phyloP scores from a whole-genome alignment of 2,329 filamentous ascomycete genomes.

The Aureobasidium sp. region DNA sequence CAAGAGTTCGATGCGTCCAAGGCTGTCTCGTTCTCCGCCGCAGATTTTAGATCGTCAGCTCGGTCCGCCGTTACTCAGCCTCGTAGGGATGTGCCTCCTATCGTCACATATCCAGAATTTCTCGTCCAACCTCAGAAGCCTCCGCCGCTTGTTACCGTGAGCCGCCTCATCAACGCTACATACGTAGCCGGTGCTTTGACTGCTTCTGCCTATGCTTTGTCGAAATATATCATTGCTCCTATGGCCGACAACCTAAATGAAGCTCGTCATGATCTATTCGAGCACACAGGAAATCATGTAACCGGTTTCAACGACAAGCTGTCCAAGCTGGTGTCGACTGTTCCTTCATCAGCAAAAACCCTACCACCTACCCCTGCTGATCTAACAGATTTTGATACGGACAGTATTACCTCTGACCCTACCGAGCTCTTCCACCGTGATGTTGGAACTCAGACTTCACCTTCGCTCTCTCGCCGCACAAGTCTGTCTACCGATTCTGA shows the following conservation, averaged over 20 bases:
- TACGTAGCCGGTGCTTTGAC: constrained; percentile 51
- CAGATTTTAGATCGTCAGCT: constrained; percentile 62
- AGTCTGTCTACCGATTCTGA: constrained; percentile 22
- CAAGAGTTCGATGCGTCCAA: constrained; percentile 15
- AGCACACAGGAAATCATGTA: constrained; percentile 46
- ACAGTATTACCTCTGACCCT: constrained; percentile 53
- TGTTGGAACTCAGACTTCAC: constrained; percentile 69
- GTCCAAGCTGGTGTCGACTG: constrained; percentile 54
- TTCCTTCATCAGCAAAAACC: constrained; percentile 40
- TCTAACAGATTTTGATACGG: constrained; percentile 40
- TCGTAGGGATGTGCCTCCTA: constrained; percentile 47
- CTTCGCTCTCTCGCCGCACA: constrained; percentile 38
- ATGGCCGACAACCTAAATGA: constrained; percentile 50
- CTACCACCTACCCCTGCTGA: constrained; percentile 24
- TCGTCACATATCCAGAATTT: constrained; percentile 62
- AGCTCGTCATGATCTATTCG: constrained; percentile 52
- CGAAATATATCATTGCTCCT: constrained; percentile 60
- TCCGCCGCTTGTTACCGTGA: constrained; percentile 52
- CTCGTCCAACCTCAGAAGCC: constrained; percentile 52
- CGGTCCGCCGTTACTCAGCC: neutral
- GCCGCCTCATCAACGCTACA: constrained; percentile 49
- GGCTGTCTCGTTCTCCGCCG: constrained; percentile 57
- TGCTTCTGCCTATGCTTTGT: constrained; percentile 60
- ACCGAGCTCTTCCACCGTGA: constrained; percentile 77
- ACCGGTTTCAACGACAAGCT: constrained; percentile 51